Evolutionary conservation across 352 stramenopile species (phyloP).

Genomic region (Pythium sp.): DNA sequence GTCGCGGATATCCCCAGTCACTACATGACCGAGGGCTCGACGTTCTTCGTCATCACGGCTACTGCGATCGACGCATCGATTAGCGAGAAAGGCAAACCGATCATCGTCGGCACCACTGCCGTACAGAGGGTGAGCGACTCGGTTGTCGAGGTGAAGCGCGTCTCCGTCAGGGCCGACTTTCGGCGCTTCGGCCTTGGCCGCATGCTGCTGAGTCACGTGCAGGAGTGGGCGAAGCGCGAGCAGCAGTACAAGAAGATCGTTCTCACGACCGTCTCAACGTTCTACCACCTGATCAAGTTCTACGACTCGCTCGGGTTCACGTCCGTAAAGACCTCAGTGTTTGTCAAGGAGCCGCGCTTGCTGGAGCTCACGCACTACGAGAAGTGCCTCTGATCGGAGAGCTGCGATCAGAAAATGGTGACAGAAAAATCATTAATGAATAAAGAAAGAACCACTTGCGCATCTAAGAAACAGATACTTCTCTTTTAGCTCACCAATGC

Average conservation of each 20-base stretch:
- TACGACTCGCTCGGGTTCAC: constrained; percentile 11
- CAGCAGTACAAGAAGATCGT: constrained; percentile 8
- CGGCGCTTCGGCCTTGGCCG: constrained; percentile 13
- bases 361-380: constrained; percentile 12
- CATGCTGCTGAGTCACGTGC: constrained; percentile 1
- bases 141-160: constrained; percentile 3
- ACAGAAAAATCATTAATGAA: background rate
- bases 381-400: background rate
- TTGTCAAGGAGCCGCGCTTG: background rate
- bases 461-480: no score
- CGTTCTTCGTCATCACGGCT: constrained; percentile 4
- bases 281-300: constrained; percentile 7
- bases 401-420: background rate
- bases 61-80: background rate
- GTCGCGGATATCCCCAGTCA: constrained; percentile 9
- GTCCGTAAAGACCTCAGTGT: constrained; percentile 1
- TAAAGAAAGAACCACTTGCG: background rate
- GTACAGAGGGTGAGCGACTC: constrained; percentile 4
- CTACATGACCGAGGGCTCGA: constrained; percentile 2
- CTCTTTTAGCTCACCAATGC: no score
- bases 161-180: constrained; percentile 6
- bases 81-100: background rate
- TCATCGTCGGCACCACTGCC: background rate
- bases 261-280: background rate
- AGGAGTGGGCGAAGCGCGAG: background rate